These are phyloP conservation scores for Epichloe glyceriae DNA, from an alignment of 2,329 filamentous ascomycete genomes.

Conservation along the genomic window DNA sequence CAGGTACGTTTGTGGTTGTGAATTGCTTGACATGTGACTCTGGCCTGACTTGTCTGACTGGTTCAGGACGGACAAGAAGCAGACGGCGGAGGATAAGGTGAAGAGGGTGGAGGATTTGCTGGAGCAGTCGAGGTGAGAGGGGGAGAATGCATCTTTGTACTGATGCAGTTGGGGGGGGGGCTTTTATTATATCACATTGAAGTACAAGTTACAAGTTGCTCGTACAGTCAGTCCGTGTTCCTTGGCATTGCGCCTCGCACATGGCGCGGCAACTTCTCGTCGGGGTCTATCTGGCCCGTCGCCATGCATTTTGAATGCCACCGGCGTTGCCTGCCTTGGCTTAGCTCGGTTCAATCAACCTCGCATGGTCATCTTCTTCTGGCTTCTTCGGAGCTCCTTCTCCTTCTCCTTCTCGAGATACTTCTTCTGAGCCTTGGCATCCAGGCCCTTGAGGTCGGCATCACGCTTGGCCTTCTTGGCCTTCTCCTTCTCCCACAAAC, in stretches of 20 bases:
- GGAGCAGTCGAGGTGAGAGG: conserved; percentile 11
- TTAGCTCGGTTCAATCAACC: conserved; percentile 19
- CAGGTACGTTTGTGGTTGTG: conserved; percentile 35
- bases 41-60: background rate
- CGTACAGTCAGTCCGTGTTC: conserved; percentile 1
- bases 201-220: background rate
- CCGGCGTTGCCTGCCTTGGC: background rate
- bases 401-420: conserved; percentile 71
- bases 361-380: conserved; percentile 42
- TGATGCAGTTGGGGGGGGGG: background rate
- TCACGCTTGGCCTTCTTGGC: conserved; percentile 85
- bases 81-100: conserved; percentile 72
- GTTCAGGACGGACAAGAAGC: conserved; percentile 70
- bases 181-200: background rate
- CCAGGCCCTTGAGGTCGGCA: conserved; percentile 60
- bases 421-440: conserved; percentile 76
- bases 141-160: background rate
- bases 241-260: background rate
- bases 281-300: background rate
- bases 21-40: background rate
- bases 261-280: background rate
- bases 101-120: conserved; percentile 42
- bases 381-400: conserved; percentile 48
- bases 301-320: too few species aligned
- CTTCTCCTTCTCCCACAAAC: conserved; percentile 56